Evolutionary conservation across 106 monocot species (phyloP).

Genomic region (Narthecium ossifragum): DNA sequence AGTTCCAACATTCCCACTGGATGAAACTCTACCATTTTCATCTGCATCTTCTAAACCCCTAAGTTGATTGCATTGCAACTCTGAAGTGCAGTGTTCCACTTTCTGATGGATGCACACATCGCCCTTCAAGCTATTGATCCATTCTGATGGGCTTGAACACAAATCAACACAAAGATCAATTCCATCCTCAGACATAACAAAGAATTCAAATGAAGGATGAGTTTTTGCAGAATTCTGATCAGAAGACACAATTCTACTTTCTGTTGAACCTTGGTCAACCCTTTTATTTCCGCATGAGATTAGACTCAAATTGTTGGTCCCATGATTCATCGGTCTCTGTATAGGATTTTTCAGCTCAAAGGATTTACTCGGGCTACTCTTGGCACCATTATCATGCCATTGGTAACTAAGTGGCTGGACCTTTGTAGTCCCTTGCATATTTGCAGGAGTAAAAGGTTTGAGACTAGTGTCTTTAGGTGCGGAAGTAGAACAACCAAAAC

Average conservation of each 20-base stretch:
- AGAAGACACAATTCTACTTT: constrained; percentile 17
- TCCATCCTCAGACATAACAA: constrained; percentile 67
- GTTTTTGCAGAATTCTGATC: constrained; percentile 13
- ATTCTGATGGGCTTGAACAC: constrained; percentile 44
- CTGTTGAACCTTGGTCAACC: constrained; percentile 14
- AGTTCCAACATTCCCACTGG: constrained; percentile 9
- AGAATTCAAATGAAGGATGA: constrained; percentile 63
- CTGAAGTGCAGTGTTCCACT: constrained; percentile 14
- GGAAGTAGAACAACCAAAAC: constrained; percentile 21
- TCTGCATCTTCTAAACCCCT: constrained; percentile 16
- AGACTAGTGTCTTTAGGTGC: not conserved
- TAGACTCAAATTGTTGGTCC: not conserved
- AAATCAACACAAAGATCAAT: constrained; percentile 79
- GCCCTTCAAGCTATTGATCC: constrained; percentile 63
- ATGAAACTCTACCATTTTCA: constrained; percentile 7
- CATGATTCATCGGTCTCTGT: constrained; percentile 4
- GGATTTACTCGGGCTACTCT: constrained; percentile 4
- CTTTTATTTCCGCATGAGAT: constrained; percentile 5
- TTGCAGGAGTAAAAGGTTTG: not conserved
- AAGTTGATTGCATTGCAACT: constrained; percentile 14
- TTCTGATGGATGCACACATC: constrained; percentile 30
- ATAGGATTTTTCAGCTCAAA: constrained; percentile 1
- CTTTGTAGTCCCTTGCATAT: constrained; percentile 6
- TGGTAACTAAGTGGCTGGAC: not conserved
- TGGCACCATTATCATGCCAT: not conserved